Evolutionary conservation across 2,329 filamentous ascomycete species (phyloP).

Genomic region (Zelopaecilomyces penicillatus): DNA sequence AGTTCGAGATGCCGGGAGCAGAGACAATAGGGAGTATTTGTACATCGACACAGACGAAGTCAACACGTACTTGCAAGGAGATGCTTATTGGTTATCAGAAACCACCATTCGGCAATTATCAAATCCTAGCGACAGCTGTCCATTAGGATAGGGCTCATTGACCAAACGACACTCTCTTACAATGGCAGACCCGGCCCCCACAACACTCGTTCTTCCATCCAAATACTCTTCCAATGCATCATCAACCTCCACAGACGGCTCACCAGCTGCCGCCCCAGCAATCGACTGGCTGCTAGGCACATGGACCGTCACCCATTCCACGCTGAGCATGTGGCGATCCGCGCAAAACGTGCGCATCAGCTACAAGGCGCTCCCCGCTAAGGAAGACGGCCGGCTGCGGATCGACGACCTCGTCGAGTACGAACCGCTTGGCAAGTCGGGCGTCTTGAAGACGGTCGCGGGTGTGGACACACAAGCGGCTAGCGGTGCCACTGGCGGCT

Average conservation of each 20-base stretch:
- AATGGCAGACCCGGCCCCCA: slow-evolving; percentile 11
- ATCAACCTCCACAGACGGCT: background rate
- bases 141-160: too few species aligned
- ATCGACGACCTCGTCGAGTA: slow-evolving; percentile 69
- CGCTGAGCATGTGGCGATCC: slow-evolving; percentile 70
- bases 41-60: too few species aligned
- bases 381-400: slow-evolving; percentile 31
- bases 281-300: slow-evolving; percentile 55
- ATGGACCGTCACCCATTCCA: slow-evolving; percentile 69
- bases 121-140: too few species aligned
- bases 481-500: slow-evolving; percentile 31
- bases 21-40: too few species aligned
- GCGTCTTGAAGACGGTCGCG: slow-evolving; percentile 49
- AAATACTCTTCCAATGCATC: slow-evolving; percentile 33
- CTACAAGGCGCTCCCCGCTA: slow-evolving; percentile 49
- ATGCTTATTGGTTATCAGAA: too few species aligned
- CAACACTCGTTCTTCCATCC: slow-evolving; percentile 32
- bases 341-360: slow-evolving; percentile 74
- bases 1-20: too few species aligned
- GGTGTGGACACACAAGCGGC: slow-evolving; percentile 51
- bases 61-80: too few species aligned
- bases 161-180: background rate
- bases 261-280: slow-evolving; percentile 15
- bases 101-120: too few species aligned
- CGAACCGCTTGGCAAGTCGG: slow-evolving; percentile 41